Conservation (phyloP, 2,329 filamentous ascomycete genomes). For the Mycosphaerella arachidis region DNA sequence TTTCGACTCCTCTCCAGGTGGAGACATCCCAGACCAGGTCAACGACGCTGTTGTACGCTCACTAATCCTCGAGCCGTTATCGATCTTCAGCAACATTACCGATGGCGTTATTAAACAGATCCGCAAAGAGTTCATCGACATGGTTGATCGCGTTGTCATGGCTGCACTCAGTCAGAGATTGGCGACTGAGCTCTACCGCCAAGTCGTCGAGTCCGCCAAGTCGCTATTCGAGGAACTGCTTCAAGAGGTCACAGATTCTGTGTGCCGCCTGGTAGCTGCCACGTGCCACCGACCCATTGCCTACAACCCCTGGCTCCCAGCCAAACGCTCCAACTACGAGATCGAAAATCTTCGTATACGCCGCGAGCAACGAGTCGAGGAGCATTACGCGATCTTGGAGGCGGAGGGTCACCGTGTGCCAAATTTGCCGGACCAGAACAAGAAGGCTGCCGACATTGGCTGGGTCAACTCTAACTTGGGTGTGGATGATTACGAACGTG, state of each 20-base stretch:
- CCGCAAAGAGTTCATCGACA: conserved; percentile 21
- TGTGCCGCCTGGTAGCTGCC: conserved; percentile 26
- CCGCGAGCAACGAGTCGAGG: conserved; percentile 22
- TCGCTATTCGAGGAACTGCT: conserved; percentile 29
- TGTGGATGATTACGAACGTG: conserved; percentile 54
- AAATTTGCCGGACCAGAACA: conserved; percentile 25
- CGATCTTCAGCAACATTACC: conserved; percentile 30
- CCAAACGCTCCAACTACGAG: conserved; percentile 19
- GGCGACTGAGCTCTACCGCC: conserved; percentile 29
- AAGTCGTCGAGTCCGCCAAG: conserved; percentile 26
- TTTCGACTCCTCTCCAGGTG: conserved; percentile 26
- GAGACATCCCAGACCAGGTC: conserved; percentile 29
- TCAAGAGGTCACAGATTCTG: conserved; percentile 24
- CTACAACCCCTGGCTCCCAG: conserved; percentile 22
- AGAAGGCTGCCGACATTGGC: conserved; percentile 27
- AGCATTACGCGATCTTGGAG: conserved; percentile 28
- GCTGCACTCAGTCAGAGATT: conserved; percentile 30
- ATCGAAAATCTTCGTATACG: conserved; percentile 28
- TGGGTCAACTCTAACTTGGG: conserved; percentile 42
- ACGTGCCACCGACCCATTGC: conserved; percentile 38
- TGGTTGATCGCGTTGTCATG: conserved; percentile 16
- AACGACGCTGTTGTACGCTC: conserved; percentile 2
- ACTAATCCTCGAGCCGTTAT: conserved; percentile 29
- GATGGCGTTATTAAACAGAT: conserved; percentile 30
- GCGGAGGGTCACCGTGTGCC: conserved; percentile 17